Evolutionary conservation across 1,284 basidiomycete species (phyloP).

Genomic region (Irpex sp.): DNA sequence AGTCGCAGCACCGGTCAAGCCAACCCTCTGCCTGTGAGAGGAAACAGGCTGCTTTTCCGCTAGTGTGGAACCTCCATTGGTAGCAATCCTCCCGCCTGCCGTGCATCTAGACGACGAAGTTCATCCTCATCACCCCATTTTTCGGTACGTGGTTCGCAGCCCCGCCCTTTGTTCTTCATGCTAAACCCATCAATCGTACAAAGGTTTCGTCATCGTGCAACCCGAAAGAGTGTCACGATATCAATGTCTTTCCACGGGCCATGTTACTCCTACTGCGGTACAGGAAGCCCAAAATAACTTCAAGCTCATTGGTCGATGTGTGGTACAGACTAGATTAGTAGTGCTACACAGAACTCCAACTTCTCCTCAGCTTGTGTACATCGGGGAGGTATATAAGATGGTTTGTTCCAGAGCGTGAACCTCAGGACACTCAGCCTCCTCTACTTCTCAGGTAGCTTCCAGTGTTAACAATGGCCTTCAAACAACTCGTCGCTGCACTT

Average conservation of each 20-base stretch:
- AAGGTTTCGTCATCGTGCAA: not conserved
- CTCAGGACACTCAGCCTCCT: not conserved
- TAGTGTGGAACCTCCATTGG: not conserved
- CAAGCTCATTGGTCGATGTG: not conserved
- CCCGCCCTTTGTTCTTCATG: not conserved
- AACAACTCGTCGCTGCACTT: conserved; percentile 8
- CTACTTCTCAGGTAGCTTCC: not conserved
- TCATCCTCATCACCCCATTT: not conserved
- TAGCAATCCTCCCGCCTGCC: not conserved
- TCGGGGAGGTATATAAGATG: not conserved
- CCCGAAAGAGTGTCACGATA: not conserved
- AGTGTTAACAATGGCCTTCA: conserved; percentile 9
- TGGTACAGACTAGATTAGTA: not conserved
- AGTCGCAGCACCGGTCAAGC: not conserved
- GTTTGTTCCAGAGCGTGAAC: not conserved
- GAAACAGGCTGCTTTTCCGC: not conserved
- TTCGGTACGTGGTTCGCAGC: not conserved
- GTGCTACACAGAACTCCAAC: not conserved
- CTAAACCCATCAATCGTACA: not conserved
- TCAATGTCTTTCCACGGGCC: not conserved
- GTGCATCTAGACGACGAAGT: not conserved
- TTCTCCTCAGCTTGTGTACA: not conserved
- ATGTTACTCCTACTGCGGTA: not conserved
- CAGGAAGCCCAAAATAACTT: not conserved
- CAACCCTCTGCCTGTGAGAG: not conserved